Evolutionary conservation across 2,329 filamentous ascomycete species (phyloP).

Genomic region (Aotearoamyces nothofagi): DNA sequence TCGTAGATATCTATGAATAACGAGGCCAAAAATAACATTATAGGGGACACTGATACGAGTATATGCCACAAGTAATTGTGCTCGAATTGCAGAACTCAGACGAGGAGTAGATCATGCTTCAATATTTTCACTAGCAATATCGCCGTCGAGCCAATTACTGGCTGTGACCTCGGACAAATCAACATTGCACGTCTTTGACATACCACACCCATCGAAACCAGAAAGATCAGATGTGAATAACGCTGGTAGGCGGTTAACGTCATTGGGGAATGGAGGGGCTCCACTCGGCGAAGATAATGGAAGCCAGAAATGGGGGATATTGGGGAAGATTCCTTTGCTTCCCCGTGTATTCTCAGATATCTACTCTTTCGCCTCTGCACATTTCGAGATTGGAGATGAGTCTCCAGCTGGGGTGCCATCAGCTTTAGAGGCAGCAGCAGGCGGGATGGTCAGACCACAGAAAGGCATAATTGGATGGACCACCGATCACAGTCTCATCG

Average conservation of each 20-base stretch:
- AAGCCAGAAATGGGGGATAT: slow-evolving; percentile 69
- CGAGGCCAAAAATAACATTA: background rate
- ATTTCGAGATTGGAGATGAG: slow-evolving; percentile 76
- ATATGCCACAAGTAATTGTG: slow-evolving; percentile 67
- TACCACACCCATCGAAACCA: slow-evolving; percentile 40
- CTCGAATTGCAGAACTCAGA: slow-evolving; percentile 69
- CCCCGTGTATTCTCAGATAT: slow-evolving; percentile 79
- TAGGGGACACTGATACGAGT: slow-evolving; percentile 79
- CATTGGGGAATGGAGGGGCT: slow-evolving; percentile 14
- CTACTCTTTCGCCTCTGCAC: slow-evolving; percentile 69
- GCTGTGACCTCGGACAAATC: slow-evolving; percentile 95
- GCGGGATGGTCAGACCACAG: slow-evolving; percentile 35
- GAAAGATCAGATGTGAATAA: slow-evolving; percentile 18
- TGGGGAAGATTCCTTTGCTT: slow-evolving; percentile 71
- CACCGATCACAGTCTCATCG: slow-evolving; percentile 55
- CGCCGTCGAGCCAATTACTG: slow-evolving; percentile 62
- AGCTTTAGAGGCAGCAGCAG: slow-evolving; percentile 28
- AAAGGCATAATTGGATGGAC: slow-evolving; percentile 84
- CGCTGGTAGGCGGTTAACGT: slow-evolving; percentile 18
- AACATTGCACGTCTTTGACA: slow-evolving; percentile 85
- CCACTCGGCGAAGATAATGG: slow-evolving; percentile 29
- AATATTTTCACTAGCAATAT: slow-evolving; percentile 80
- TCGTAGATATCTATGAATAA: background rate
- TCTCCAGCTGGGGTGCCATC: slow-evolving; percentile 47
- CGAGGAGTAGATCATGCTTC: slow-evolving; percentile 78